These are phyloP conservation scores for Ilex asprella DNA, from an alignment of 257 asterid species.

Conservation along the genomic window DNA sequence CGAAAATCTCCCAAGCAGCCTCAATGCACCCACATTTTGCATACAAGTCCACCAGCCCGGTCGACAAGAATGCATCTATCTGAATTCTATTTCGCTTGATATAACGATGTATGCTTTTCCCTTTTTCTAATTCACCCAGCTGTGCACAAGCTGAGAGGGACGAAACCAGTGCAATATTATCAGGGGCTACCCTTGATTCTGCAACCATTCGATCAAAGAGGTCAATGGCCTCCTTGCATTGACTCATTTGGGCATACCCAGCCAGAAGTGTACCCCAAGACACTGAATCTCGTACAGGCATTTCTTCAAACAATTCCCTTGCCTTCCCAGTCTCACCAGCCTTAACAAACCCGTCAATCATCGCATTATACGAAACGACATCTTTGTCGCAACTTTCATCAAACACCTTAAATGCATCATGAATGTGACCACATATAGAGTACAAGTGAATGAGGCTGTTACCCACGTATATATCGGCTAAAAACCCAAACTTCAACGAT, in stretches of 20 bases:
- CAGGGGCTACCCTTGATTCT: slow-evolving; percentile 24
- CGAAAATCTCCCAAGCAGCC: slow-evolving; percentile 48
- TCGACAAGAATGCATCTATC: slow-evolving; percentile 54
- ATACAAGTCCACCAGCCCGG: slow-evolving; percentile 74
- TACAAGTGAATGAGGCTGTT: slow-evolving; percentile 48
- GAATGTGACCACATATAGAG: slow-evolving; percentile 25
- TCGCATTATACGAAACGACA: slow-evolving; percentile 60
- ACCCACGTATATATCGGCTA: slow-evolving; percentile 45
- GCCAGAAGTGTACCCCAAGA: slow-evolving; percentile 79
- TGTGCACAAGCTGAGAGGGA: slow-evolving; percentile 81
- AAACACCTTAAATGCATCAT: slow-evolving; percentile 40
- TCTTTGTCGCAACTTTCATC: slow-evolving; percentile 45
- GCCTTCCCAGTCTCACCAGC: slow-evolving; percentile 51
- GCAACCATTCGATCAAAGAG: slow-evolving; percentile 49
- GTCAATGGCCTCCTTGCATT: slow-evolving; percentile 45
- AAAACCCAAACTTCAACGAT: slow-evolving; percentile 49
- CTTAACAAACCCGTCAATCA: slow-evolving; percentile 71
- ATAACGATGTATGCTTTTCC: slow-evolving; percentile 44
- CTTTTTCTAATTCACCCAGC: slow-evolving; percentile 58
- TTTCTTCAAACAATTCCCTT: slow-evolving; percentile 51
- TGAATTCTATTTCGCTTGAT: slow-evolving; percentile 24
- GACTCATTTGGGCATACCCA: slow-evolving; percentile 56
- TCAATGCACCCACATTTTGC: slow-evolving; percentile 73
- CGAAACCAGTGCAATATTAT: slow-evolving; percentile 58
- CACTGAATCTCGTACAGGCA: slow-evolving; percentile 57